Evolutionary conservation across 2,329 filamentous ascomycete genomes (phyloP).

Genomic region (Mycosphaerelloides madeirae): DNA sequence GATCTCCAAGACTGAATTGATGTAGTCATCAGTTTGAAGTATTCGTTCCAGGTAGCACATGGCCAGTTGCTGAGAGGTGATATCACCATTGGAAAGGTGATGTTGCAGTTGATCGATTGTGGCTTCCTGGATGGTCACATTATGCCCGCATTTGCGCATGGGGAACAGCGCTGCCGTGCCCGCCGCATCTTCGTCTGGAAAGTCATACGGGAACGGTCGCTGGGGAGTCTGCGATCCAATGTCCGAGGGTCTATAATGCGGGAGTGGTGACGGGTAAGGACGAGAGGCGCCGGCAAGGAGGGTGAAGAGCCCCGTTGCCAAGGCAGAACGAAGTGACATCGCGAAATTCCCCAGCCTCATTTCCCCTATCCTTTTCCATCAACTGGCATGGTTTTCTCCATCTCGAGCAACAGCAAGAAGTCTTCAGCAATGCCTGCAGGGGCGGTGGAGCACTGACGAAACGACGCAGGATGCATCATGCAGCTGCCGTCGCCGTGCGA

Average conservation of each 20-base stretch:
- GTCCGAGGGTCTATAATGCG: neutral
- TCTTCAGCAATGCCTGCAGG: no score
- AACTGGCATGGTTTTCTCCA: no score
- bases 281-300: no score
- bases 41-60: constrained; percentile 60
- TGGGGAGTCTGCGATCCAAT: constrained; percentile 4
- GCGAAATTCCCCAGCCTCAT: no score
- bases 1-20: constrained; percentile 58
- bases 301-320: no score
- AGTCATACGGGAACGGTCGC: constrained; percentile 34
- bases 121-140: constrained; percentile 61
- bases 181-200: constrained; percentile 28
- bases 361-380: no score
- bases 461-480: no score
- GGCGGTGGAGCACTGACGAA: no score
- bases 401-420: no score
- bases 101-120: constrained; percentile 64
- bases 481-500: no score
- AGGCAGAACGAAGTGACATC: no score
- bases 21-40: constrained; percentile 59
- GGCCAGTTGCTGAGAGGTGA: constrained; percentile 57
- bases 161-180: constrained; percentile 48
- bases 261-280: no score
- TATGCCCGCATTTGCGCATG: constrained; percentile 59
- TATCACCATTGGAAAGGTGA: constrained; percentile 49